Base-by-base conservation (phyloP, 2,329 filamentous ascomycete species). In the Metarhizium sp. region DNA sequence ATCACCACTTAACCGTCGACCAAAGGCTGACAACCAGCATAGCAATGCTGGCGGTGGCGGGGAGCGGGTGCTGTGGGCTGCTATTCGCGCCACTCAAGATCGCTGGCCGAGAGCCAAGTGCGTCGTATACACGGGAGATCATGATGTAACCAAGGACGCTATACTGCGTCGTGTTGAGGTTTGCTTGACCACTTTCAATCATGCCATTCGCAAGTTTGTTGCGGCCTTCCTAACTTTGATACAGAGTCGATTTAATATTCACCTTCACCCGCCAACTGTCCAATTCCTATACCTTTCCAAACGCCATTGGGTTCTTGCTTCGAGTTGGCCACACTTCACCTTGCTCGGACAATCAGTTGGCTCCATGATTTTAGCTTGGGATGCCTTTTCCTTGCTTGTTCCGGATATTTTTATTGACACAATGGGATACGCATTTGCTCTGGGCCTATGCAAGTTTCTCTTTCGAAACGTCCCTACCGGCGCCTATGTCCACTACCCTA, bases 401-500 rank as follows among this genome's bases (percentile, higher is more conserved):
- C 94, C 94, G 0, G 94, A 99, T 69, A 81, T 97, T 53, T 96
- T 97, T 68, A 79, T 99, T 63, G 94, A 99, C 67, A 99, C 94
- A 2, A 96, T 99, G 92, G 94, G 94, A 59, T 99, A 96, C 66
- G 91, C 92, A 30, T 99, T 97, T 67, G 82, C 88, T 0, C 80
- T 96, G 11, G 90, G 89, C 8, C 77, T 96, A 3, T 88, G 80
- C 70, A 94, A 91, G 67, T 80, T 88, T 59, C 77, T 97, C 29
- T 97, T 97, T 67, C 87, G 81, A 0, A 71, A 74, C 40, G 81
- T 96, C 1, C 89, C 92, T 0, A 96, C 91, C 0, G 91, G 83
- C 49, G 92, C 94, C 53, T 99, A 99, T 67, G 92, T 97, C 1
- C 94, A 99, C 73, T 99, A 97, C 68, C 94, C 94, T 1, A 97